Percentiles rank a stretch among this genome's conserved stretches.
Evolutionary conservation across 768 basidiomycete species (phyloP).

Genomic region (Lyophyllum decastes): DNA sequence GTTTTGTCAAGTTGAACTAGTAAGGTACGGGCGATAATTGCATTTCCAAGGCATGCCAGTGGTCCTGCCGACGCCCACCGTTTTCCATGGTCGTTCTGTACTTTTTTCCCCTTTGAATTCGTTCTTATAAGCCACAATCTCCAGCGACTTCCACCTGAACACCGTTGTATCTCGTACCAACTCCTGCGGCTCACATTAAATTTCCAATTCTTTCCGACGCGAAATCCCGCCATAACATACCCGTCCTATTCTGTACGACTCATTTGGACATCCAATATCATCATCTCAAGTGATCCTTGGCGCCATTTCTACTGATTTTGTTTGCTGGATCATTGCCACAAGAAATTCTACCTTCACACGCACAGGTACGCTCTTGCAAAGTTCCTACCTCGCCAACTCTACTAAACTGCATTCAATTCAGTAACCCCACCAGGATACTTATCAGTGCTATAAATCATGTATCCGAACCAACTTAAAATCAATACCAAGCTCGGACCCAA

Average conservation of each 20-base stretch:
- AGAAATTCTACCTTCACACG: slow-evolving; percentile 9
- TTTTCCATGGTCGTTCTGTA: slow-evolving; percentile 12
- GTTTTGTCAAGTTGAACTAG: slow-evolving; percentile 21
- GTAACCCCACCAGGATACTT: not conserved
- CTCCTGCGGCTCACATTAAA: not conserved
- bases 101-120: not conserved
- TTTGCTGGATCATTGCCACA: not conserved
- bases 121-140: slow-evolving; percentile 5
- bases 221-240: slow-evolving; percentile 8
- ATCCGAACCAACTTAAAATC: slow-evolving; percentile 47
- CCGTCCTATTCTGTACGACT: slow-evolving; percentile 12
- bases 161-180: slow-evolving; percentile 9
- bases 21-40: not conserved
- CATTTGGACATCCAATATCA: slow-evolving; percentile 6
- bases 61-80: slow-evolving; percentile 11
- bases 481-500: slow-evolving; percentile 42
- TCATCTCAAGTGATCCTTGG: not conserved
- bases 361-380: slow-evolving; percentile 3
- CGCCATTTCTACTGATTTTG: slow-evolving; percentile 1
- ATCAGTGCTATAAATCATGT: slow-evolving; percentile 34
- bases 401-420: not conserved
- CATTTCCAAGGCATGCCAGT: not conserved
- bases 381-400: not conserved
- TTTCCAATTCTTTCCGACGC: slow-evolving; percentile 1
- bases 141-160: not conserved